Base-by-base conservation (phyloP, 2,329 filamentous ascomycete genomes). In the Exophiala sp. region DNA sequence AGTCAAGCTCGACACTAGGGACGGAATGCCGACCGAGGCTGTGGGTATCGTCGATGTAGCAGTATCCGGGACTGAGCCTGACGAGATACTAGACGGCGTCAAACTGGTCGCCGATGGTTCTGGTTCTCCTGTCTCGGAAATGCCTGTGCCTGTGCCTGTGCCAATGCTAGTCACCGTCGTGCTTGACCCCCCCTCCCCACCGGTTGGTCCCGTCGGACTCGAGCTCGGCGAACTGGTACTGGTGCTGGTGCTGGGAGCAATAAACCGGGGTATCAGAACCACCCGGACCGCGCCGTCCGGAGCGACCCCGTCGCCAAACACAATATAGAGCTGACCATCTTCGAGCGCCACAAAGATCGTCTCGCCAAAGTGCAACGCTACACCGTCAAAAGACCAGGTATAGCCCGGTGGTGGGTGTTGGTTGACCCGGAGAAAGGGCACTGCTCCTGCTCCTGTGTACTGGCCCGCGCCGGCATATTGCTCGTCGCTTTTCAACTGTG, bases 381-480 rank as follows among this genome's bases (percentile, higher is more conserved):
- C 35, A 3, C 38, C 52, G n/a, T 52, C 34, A 38, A 52, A 50
- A 11, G 24, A 42, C 52, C 52, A 55, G 10, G 10, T 34, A 21
- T 48, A 46, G 1, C 24, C 48, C 24, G 37, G 40, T 1, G 38
- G 29, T 35, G 34, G 37, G 13, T 22, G 23, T 1, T 3, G 14
- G 1, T n/a, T 13, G 22, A 46, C 40, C 8, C 49, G 48, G 19
- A 37, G 8, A 16, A 55, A 48, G n/a, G 48, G 38, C 37, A 46
- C 35, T 16, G 44, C 16, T 41, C 48, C 43, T 4, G 44, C 16
- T 41, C 48, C 43, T 4, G 43, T 38, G 22, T 35, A 34, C 18
- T 27, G 22, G n/a, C 37, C 37, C 18, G 45, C 46, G 11, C 46
- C 48, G 6, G 47, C 37, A 37, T 37, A 43, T 13, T 14, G 22